Evolutionary conservation across 495 filamentous ascomycete genomes (phyloP), one percentile per base, ranked within the genome.

Genomic region (Mycothermus thermophilus): DNA sequence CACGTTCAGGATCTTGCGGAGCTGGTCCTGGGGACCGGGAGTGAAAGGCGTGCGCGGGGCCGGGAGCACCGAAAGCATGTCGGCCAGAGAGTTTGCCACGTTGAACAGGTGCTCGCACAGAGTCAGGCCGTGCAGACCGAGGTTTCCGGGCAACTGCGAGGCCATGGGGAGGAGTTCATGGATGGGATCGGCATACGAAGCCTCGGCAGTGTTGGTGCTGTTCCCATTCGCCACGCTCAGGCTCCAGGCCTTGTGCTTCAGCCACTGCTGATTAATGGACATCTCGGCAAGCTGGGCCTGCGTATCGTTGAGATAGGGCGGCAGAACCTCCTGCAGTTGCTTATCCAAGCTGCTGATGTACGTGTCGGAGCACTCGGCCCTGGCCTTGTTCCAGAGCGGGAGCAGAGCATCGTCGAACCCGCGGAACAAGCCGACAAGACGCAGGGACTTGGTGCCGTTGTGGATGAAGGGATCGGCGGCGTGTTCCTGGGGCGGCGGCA

Each of bases 191-290:
- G 85, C 68, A 43, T 86, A 77, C 2, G 67, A 74, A 60, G 86
- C 60, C 32, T 68, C 60, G 37, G 64, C 51, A n/a, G n/a, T n/a
- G 53, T 85, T 69, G 19, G 59, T 52, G 26, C 46, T 40, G 34
- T 49, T 51, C 27, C 61, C 57, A 37, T 53, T 60, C 30, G 64
- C 59, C 38, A 55, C 58, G 25, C 66, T 62, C 29, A 88, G 51
- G 38, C 84, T 77, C 83, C 83, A 90, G 2, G 80, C 68, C 47
- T 79, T 77, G 17, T 79, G 80, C 43, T 81, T 76, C n/a, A 88
- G 67, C 83, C 83, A 92, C 48, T 82, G 74, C 53, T 87, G 81
- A 22, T 79, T 83, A 6, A 74, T 63, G 7, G 73, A 64, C 7
- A 85, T 59, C 46, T 92, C 82, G 12, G 73, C 64, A 15, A 75